Percentiles rank a stretch among this genome's conserved stretches.
These are phyloP conservation scores for Podila epigama DNA, from an alignment of 192 early-diverging fungal genomes.

Conservation along the genomic window DNA sequence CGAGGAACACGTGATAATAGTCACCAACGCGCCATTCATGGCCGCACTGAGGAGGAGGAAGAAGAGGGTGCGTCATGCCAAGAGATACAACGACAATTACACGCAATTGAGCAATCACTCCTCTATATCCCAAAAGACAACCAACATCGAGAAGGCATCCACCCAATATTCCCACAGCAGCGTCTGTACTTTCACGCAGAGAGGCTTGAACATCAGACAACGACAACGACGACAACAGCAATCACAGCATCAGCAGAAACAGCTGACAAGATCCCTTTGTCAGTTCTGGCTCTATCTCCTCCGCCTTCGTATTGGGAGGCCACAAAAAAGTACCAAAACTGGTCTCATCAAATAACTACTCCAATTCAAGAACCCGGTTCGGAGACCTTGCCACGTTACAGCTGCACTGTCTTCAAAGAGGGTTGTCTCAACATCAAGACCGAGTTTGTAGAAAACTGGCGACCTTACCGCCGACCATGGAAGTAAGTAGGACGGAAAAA, in stretches of 20 bases:
- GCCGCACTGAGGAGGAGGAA: too few species aligned
- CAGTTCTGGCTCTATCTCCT: conserved; percentile 22
- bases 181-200: conserved; percentile 43
- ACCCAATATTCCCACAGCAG: conserved; percentile 28
- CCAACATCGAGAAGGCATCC: conserved; percentile 1
- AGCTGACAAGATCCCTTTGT: conserved; percentile 24
- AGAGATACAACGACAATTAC: not conserved
- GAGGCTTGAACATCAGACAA: conserved; percentile 11
- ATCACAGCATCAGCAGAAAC: too few species aligned
- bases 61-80: too few species aligned
- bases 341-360: conserved; percentile 25
- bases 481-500: too few species aligned
- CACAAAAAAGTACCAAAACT: conserved; percentile 33
- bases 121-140: conserved; percentile 17
- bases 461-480: conserved; percentile 56
- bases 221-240: not conserved
- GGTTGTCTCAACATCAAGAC: conserved; percentile 52
- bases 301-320: conserved; percentile 48
- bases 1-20: too few species aligned
- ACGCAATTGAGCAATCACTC: conserved; percentile 11
- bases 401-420: conserved; percentile 53
- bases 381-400: conserved; percentile 52
- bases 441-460: conserved; percentile 45
- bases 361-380: conserved; percentile 51
- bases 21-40: too few species aligned